These are phyloP conservation scores for Populus alba DNA, from an alignment of 345 rosid genomes.

Conservation along the genomic window DNA sequence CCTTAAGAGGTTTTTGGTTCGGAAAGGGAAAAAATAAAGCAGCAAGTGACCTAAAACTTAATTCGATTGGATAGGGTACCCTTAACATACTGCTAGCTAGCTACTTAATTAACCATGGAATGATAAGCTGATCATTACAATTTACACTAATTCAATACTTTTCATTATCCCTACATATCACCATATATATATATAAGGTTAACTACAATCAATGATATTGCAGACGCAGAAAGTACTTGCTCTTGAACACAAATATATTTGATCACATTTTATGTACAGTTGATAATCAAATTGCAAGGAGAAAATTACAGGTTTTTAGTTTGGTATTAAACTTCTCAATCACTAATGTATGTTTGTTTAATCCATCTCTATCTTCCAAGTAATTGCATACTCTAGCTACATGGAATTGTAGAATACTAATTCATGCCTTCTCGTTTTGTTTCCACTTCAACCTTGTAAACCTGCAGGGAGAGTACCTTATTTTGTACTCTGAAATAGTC, in stretches of 20 bases:
- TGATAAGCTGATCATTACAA: background rate
- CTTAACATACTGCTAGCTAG: background rate
- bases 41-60: too few relatives aligned
- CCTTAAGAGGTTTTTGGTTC: too few relatives aligned
- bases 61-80: background rate
- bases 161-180: too few relatives aligned
- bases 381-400: background rate
- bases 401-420: background rate
- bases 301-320: background rate
- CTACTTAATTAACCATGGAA: background rate
- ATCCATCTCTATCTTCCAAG: background rate
- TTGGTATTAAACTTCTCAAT: background rate
- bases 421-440: conserved; percentile 27
- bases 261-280: background rate
- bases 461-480: conserved; percentile 65
- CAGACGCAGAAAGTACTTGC: background rate
- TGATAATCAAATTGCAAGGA: background rate
- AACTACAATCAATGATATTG: background rate
- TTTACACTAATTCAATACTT: too few relatives aligned
- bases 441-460: conserved; percentile 55
- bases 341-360: background rate
- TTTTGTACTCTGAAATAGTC: conserved; percentile 67
- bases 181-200: too few relatives aligned
- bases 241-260: background rate
- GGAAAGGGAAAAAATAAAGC: too few relatives aligned